These are phyloP conservation scores for Chionographis japonica DNA, from an alignment of 106 monocot genomes.

Conservation along the genomic window DNA sequence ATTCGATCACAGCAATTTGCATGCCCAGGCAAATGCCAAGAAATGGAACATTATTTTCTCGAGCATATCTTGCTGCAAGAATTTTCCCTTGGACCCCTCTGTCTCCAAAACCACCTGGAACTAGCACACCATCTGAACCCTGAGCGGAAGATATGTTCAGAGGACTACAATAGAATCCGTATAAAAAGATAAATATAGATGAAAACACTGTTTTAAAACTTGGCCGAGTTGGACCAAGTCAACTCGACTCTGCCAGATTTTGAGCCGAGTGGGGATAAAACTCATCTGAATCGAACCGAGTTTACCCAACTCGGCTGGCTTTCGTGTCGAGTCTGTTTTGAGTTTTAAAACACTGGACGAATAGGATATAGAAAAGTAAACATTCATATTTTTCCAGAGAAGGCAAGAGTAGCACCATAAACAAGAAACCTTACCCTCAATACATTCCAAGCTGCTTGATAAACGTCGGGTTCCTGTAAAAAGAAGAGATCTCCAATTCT, in stretches of 20 bases:
- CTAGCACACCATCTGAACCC: constrained; percentile 81
- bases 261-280: too few species aligned
- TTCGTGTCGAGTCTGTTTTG: too few species aligned
- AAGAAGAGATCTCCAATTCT: constrained; percentile 7
- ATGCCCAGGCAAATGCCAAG: constrained; percentile 97
- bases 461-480: constrained; percentile 60
- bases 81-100: constrained; percentile 95
- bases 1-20: constrained; percentile 95
- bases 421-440: constrained; percentile 48
- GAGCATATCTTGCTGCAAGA: constrained; percentile 86
- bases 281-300: too few species aligned
- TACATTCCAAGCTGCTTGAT: constrained; percentile 76
- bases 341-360: too few species aligned
- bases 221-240: too few species aligned
- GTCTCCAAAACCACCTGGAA: constrained; percentile 98
- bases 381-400: neutral
- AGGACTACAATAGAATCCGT: neutral
- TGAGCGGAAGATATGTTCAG: constrained; percentile 15
- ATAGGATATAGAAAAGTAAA: neutral
- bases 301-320: too few species aligned
- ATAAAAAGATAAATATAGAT: too few species aligned
- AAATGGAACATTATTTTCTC: constrained; percentile 88
- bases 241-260: too few species aligned
- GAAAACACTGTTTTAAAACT: too few species aligned
- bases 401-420: neutral